These are phyloP conservation scores for Neurospora sp. DNA, from an alignment of 2,329 filamentous ascomycete species.

Conservation along the genomic window DNA sequence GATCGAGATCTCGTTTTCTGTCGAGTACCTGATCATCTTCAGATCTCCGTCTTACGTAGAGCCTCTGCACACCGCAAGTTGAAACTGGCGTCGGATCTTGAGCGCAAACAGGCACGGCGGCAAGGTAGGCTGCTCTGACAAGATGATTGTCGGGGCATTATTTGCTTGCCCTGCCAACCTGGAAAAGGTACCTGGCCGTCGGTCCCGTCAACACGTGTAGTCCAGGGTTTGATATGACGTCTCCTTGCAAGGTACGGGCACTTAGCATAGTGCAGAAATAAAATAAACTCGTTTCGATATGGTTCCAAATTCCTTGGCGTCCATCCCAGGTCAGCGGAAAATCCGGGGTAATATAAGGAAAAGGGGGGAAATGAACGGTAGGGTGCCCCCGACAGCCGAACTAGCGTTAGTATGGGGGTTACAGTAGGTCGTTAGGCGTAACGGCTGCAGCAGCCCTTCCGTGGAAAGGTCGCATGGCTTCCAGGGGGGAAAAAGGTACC, in stretches of 20 bases:
- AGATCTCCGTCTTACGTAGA: not conserved
- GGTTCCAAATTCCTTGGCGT: not conserved
- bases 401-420: not conserved
- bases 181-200: not conserved
- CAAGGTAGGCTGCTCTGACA: not conserved
- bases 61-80: not conserved
- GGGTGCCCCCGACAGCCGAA: not conserved
- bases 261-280: not conserved
- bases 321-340: not conserved
- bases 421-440: not conserved
- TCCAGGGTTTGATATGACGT: not conserved
- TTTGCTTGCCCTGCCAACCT: not conserved
- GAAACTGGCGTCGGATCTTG: not conserved
- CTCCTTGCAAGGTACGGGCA: not conserved
- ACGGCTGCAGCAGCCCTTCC: not conserved
- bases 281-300: not conserved
- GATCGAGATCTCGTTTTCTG: not conserved
- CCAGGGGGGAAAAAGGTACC: not conserved
- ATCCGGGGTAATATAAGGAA: not conserved
- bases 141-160: not conserved
- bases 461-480: not conserved
- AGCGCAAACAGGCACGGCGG: not conserved
- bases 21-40: not conserved
- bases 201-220: not conserved
- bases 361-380: not conserved